phyloP scores from a whole-genome alignment of 306 rosid species.

The Begonia loranthoides region DNA sequence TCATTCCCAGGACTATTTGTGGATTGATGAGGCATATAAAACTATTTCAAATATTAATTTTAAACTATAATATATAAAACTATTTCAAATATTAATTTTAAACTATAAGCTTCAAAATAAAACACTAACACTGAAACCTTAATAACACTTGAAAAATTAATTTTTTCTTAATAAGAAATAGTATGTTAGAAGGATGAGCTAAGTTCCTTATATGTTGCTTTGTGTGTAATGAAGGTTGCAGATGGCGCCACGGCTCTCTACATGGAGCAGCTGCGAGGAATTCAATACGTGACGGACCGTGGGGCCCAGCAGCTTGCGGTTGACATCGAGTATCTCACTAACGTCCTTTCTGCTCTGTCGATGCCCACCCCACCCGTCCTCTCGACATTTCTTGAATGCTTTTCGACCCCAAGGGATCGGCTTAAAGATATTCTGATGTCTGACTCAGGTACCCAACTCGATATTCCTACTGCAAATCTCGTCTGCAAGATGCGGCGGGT shows the following conservation, averaged over 20 bases:
- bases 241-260: conserved; percentile 96
- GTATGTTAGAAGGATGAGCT: too few relatives aligned
- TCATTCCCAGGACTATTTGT: too few relatives aligned
- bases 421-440: conserved; percentile 57
- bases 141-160: too few relatives aligned
- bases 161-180: too few relatives aligned
- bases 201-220: background rate
- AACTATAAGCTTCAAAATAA: too few relatives aligned
- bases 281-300: conserved; percentile 74
- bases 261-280: conserved; percentile 82
- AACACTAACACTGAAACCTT: too few relatives aligned
- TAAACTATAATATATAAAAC: too few relatives aligned
- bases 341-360: conserved; percentile 83
- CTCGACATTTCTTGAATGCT: conserved; percentile 65
- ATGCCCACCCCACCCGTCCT: conserved; percentile 79
- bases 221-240: conserved; percentile 47
- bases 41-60: too few relatives aligned
- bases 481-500: conserved; percentile 82
- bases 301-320: conserved; percentile 89
- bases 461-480: conserved; percentile 82
- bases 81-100: too few relatives aligned
- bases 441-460: conserved; percentile 63
- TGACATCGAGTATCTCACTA: conserved; percentile 84
- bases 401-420: conserved; percentile 65
- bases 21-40: too few relatives aligned